phyloP scores from a whole-genome alignment of 495 filamentous ascomycete genomes.

The Penicillium odoratum region DNA sequence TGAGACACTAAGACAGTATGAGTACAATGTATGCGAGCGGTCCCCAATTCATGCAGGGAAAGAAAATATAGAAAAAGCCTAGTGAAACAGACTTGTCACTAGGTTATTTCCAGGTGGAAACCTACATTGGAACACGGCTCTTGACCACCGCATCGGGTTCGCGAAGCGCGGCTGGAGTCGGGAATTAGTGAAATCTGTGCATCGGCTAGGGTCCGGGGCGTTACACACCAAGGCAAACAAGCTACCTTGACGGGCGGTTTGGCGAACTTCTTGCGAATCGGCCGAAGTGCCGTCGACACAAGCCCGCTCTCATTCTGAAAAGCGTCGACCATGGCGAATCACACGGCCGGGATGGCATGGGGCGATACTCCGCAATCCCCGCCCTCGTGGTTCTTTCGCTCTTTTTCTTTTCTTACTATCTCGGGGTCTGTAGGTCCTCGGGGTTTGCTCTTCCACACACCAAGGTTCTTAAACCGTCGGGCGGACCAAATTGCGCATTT shows the following conservation, averaged over 20 bases:
- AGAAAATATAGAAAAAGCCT: background rate
- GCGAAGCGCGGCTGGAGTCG: slow-evolving; percentile 51
- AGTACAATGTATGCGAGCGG: background rate
- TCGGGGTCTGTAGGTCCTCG: background rate
- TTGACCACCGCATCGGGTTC: slow-evolving; percentile 59
- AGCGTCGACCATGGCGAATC: slow-evolving; percentile 34
- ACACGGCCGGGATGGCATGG: slow-evolving; percentile 16
- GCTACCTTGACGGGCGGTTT: slow-evolving; percentile 65
- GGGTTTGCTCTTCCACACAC: slow-evolving; percentile 5
- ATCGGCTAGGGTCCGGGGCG: slow-evolving; percentile 1
- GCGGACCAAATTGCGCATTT: background rate
- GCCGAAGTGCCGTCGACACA: slow-evolving; percentile 23
- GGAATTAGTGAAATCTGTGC: background rate
- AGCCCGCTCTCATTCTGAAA: slow-evolving; percentile 19
- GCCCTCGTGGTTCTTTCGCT: slow-evolving; percentile 6
- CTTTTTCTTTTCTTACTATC: slow-evolving; percentile 6
- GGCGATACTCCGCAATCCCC: slow-evolving; percentile 18
- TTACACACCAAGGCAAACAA: slow-evolving; percentile 59
- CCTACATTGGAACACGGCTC: slow-evolving; percentile 57
- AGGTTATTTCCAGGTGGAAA: slow-evolving; percentile 9
- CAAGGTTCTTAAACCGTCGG: background rate
- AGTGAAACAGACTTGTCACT: background rate
- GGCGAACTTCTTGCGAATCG: slow-evolving; percentile 48
- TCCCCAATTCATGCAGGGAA: background rate
- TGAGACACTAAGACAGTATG: slow-evolving; percentile 43